Percentiles rank a stretch among this genome's conserved stretches.
phyloP scores from a whole-genome alignment of 106 monocot species.

The Dactylorhiza incarnata region DNA sequence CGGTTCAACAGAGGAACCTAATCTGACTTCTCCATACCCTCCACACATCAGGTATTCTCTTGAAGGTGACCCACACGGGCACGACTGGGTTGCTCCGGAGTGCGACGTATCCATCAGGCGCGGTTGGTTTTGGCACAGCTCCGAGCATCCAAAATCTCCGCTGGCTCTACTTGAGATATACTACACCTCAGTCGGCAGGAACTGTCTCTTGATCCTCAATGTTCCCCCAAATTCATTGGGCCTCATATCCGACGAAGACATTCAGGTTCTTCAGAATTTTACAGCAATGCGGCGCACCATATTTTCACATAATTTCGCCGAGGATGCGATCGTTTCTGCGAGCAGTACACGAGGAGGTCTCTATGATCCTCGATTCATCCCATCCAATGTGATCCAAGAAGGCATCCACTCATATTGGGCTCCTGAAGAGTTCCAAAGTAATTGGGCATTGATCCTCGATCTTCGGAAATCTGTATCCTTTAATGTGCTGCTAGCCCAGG shows the following conservation, averaged over 20 bases:
- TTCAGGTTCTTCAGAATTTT: constrained; percentile 78
- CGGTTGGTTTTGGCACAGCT: constrained; percentile 94
- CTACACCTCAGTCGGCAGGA: constrained; percentile 84
- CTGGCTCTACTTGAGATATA: constrained; percentile 67
- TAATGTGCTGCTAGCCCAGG: constrained; percentile 77
- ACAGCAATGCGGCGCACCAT: constrained; percentile 42
- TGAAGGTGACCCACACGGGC: constrained; percentile 71
- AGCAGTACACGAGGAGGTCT: constrained; percentile 57
- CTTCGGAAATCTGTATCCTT: constrained; percentile 31
- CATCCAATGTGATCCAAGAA: constrained; percentile 46
- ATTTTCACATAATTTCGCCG: constrained; percentile 66
- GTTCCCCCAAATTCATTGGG: constrained; percentile 94
- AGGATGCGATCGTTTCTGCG: constrained; percentile 48
- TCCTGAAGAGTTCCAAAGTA: constrained; percentile 35
- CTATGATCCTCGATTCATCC: constrained; percentile 22
- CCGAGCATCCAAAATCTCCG: constrained; percentile 72
- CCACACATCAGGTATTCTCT: constrained; percentile 37
- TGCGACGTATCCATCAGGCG: constrained; percentile 92
- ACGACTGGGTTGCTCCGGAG: constrained; percentile 80
- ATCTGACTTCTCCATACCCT: background rate
- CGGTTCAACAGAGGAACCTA: background rate
- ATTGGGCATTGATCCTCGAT: constrained; percentile 54
- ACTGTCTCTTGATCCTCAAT: constrained; percentile 78
- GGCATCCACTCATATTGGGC: constrained; percentile 83
- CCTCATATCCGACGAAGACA: constrained; percentile 81